A percentile compares a stretch with the other conserved stretches of the same genome.
Conservation (phyloP, 164 flowering plant genomes). For the Umbilicus rupestris region DNA sequence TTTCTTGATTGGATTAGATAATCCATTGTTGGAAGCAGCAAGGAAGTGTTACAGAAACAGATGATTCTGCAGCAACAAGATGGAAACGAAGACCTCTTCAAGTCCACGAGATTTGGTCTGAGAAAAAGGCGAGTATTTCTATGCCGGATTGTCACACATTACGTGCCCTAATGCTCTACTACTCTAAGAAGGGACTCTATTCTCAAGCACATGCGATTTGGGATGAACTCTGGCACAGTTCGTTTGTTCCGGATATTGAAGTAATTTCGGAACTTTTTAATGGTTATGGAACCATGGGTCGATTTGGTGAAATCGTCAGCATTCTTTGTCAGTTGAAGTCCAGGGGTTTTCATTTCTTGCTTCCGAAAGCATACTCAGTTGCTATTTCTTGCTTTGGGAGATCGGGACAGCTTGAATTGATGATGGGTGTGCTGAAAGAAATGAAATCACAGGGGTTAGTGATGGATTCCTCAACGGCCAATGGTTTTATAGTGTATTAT, state of each 20-base stretch:
- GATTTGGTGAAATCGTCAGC: slow-evolving; percentile 33
- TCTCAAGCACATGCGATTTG: slow-evolving; percentile 39
- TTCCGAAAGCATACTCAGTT: slow-evolving; percentile 30
- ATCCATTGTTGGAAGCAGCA: neutral
- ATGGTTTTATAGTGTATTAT: slow-evolving; percentile 52
- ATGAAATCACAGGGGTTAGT: slow-evolving; percentile 50
- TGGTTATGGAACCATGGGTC: slow-evolving; percentile 40
- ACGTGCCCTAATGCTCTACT: slow-evolving; percentile 46
- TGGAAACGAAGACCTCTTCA: slow-evolving; percentile 23
- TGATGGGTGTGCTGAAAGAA: slow-evolving; percentile 50
- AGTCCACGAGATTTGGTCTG: slow-evolving; percentile 26
- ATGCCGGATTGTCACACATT: slow-evolving; percentile 23
- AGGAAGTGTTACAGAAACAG: neutral
- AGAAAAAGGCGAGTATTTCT: slow-evolving; percentile 30
- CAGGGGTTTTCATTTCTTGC: slow-evolving; percentile 21
- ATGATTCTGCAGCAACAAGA: slow-evolving; percentile 6
- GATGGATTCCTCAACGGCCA: slow-evolving; percentile 52
- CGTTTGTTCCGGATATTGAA: slow-evolving; percentile 32
- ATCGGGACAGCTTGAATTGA: slow-evolving; percentile 51
- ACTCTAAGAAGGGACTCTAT: slow-evolving; percentile 43
- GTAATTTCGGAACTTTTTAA: slow-evolving; percentile 40
- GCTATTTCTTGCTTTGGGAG: slow-evolving; percentile 66
- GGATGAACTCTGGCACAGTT: slow-evolving; percentile 55
- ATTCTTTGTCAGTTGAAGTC: slow-evolving; percentile 33
- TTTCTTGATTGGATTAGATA: neutral